Base-by-base conservation (phyloP, 139 green algal genomes). In the Tetraselmis chui region DNA sequence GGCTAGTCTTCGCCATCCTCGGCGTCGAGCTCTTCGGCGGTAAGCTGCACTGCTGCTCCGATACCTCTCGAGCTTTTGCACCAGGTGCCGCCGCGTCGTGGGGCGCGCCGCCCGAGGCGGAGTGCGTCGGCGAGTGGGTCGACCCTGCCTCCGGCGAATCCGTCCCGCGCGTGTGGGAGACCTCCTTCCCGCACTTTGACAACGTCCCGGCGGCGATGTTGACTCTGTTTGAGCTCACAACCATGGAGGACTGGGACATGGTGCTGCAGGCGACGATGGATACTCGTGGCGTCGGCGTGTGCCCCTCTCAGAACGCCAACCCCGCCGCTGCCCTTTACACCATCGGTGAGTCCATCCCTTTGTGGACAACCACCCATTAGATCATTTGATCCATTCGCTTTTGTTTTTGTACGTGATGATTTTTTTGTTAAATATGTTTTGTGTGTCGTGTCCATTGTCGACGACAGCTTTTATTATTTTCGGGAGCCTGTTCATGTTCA, bases 161-260 rank as follows among this genome's bases (percentile, higher is more conserved):
- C 78, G 45, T 5, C 45, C 45, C 45, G 1, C 28, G 28, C 23
- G 1, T 31, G 25, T 84, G 80, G 80, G 27, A 23, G 31, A 18
- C 32, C 5, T 74, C 28, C 28, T 23, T 23, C n/a, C 31, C 24
- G 80, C 78, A 79, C 74, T 84, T 84, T 58, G 67, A 84, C 80
- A 84, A 84, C 80, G 58, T 79, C 1, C 29, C 25, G 22, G 23
- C 75, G 29, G 75, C 80, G 1, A 59, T 84, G 29, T 30, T 84
- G 29, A 79, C 74, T 1, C 67, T 84, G 2, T 84, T 84, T 30
- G 67, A 84, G 67, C 23, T 84, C 80, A 27, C 80, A 1, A 84
- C 32, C 2, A 28, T 79, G 22, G 80, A 84, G 74, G 27, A 75
- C 18, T 84, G 80, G 80, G 26, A 75, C 29, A 23, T 45, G 2